Conservation (phyloP, 495 filamentous ascomycete genomes). For the Parachaetomium inaequale region DNA sequence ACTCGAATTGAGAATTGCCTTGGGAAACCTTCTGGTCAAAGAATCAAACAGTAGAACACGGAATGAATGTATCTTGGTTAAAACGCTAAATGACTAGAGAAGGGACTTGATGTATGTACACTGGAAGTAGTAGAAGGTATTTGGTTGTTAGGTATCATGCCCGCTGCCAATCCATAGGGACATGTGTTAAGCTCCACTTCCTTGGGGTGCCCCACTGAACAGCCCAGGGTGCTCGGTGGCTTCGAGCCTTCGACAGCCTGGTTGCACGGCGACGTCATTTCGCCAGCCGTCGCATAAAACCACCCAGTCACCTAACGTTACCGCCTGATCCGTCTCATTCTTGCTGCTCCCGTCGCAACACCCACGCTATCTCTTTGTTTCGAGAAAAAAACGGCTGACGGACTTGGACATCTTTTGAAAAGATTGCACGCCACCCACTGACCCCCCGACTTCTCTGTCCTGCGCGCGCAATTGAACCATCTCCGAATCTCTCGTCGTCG, state of each 20-base stretch:
- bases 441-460: not conserved
- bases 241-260: not conserved
- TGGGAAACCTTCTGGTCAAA: no score
- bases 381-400: not conserved
- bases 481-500: not conserved
- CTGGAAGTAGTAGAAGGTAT: no score
- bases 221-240: not conserved
- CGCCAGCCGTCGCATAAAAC: slow-evolving; percentile 14
- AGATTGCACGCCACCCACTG: not conserved
- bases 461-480: not conserved
- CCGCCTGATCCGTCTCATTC: slow-evolving; percentile 12
- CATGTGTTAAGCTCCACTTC: not conserved
- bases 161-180: no score
- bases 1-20: no score
- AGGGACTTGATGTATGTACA: no score
- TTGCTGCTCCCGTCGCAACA: not conserved
- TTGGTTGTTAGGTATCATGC: no score
- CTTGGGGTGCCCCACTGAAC: not conserved
- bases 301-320: slow-evolving; percentile 9
- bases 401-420: not conserved
- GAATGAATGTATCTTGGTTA: no score
- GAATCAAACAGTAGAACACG: no score
- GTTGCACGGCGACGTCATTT: slow-evolving; percentile 32
- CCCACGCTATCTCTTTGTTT: not conserved
- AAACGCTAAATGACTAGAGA: no score